Base-by-base conservation (phyloP, 140 eudicot genomes). In the Anethum foeniculum region DNA sequence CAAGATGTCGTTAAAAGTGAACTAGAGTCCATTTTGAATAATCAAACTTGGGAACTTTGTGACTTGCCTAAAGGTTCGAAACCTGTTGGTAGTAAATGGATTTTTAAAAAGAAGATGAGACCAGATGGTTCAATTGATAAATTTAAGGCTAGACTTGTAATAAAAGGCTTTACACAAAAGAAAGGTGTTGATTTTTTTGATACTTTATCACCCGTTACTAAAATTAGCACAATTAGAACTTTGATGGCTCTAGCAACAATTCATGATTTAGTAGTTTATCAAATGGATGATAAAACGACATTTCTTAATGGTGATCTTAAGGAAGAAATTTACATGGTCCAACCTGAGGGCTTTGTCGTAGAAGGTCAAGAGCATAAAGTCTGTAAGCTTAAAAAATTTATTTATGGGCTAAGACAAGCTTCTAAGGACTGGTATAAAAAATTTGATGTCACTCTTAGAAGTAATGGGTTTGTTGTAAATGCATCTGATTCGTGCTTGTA, bases 71-170 rank as follows among this genome's bases (percentile, higher is more conserved):
- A 9, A 9, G 51, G 54, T 1, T 38, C 5, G 8, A 73, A 73
- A 12, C 30, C 34, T 5, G 21, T 39, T 0, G 34, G 54, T 7
- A 13, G 7, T 19, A 73, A 73, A 41, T 73, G 54, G 32, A 41
- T 73, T 6, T 47, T 72, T 23, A 72, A 39, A 23, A 4, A 38
- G 2, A 72, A 72, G 12, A 5, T 18, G 14, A 72, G 41, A 19
- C 49, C 18, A 19, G 32, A 72, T 72, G 77, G 77, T 15, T 72
- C 51, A 1, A 39, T 72, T 72, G 77, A 72, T 7, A 72, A 72
- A 30, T 72, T 32, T 6, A 72, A 72, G 23, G 52, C 51, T 2
- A 43, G 28, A 39, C 28, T 39, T 13, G 51, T 72, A 8, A 47
- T 9, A 11, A 72, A 19, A 39, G 43, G 48, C 27, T 72, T 23